Evolutionary conservation across 768 basidiomycete species (phyloP).

Genomic region (Trametes sanguinea): DNA sequence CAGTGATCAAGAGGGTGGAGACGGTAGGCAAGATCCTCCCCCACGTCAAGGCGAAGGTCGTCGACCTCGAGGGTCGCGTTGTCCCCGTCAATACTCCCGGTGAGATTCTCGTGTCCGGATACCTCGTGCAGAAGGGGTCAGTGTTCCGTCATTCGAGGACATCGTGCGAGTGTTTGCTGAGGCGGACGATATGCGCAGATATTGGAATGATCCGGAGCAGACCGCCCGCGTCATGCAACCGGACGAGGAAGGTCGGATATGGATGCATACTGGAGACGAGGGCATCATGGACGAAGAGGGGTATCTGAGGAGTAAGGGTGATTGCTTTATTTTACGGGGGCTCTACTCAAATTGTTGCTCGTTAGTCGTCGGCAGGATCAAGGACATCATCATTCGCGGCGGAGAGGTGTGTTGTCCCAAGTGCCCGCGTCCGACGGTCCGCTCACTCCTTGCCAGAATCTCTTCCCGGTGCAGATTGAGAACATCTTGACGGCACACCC

Average conservation of each 20-base stretch:
- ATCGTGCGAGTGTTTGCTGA: no score
- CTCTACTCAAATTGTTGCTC: background rate
- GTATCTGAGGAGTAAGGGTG: constrained; percentile 62
- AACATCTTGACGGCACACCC: constrained; percentile 61
- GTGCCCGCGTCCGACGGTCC: background rate
- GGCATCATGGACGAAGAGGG: constrained; percentile 82
- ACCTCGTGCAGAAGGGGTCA: constrained; percentile 79
- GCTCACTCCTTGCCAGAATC: constrained; percentile 49
- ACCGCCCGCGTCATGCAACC: constrained; percentile 59
- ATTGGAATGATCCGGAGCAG: constrained; percentile 75
- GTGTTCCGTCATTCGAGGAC: constrained; percentile 17
- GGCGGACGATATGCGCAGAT: constrained; percentile 44
- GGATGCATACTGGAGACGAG: constrained; percentile 87
- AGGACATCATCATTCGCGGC: constrained; percentile 87
- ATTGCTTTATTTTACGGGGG: background rate
- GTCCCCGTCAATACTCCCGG: constrained; percentile 77
- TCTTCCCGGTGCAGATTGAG: constrained; percentile 86
- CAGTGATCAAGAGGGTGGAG: constrained; percentile 73
- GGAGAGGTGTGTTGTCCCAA: constrained; percentile 58
- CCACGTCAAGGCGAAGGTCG: constrained; percentile 75
- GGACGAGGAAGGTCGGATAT: constrained; percentile 58
- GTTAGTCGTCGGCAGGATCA: constrained; percentile 76
- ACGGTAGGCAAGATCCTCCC: constrained; percentile 79
- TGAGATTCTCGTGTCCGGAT: constrained; percentile 74
- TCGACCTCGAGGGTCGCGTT: constrained; percentile 57